Base-by-base conservation (phyloP, 1,284 basidiomycete genomes). In the Pascua guehoae region DNA sequence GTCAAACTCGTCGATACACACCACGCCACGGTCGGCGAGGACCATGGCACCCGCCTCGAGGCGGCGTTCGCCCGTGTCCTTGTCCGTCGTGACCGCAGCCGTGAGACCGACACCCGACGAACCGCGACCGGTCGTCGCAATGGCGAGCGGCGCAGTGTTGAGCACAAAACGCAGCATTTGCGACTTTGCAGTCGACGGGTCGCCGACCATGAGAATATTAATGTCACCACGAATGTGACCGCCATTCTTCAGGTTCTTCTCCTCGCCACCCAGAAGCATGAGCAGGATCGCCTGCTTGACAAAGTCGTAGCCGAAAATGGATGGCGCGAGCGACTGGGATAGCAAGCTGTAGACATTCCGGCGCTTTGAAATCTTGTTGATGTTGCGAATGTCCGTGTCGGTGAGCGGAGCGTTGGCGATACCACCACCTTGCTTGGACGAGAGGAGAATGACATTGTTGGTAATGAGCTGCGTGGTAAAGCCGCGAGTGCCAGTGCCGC, bases 1-100 rank as follows among this genome's bases (percentile, higher is more conserved):
- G 83, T 99, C 95, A 71, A 99, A 99, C 79, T 99, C 95, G 78
- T 99, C 96, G 68, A 99, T 98, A 78, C 95, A 99, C 47, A 98
- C 95, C 12, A 98, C 93, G 17, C 96, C 96, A 61, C 94, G 87
- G 77, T 99, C 96, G n/a, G 96, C 96, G 48, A 99, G 86, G 39
- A 99, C 96, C 96, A 99, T 98, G 12, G 96, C 96, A 58, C 96
- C 96, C 9, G 95, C 96, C 79, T 98, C 96, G 48, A 98, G 84
- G 58, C 95, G 82, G 55, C 96, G 86, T 74, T 99, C 96, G 67
- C 81, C 82, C 15, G 96, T 98, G 74, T 98, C 96, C 76, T 89
- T 90, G 80, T 99, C 96, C 2, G 89, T 97, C 10, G 95, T 98
- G 12, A 99, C 96, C 9, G 96, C 96, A n/a, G 96, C 96, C 0